Base-by-base conservation (phyloP, 116 monocot species). In the Iris pallida region DNA sequence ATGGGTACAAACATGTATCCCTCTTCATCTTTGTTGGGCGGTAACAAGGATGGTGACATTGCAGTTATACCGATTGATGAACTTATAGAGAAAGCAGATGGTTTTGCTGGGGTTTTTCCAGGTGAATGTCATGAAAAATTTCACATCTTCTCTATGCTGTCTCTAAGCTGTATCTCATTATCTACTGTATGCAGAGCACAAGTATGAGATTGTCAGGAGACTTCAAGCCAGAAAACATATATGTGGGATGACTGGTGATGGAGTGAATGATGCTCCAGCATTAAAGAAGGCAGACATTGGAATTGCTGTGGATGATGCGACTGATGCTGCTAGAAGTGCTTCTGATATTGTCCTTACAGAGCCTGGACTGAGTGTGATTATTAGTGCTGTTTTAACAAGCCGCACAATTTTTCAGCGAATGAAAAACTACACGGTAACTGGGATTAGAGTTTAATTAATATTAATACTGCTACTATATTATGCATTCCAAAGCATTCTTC, bases 261-360 rank as follows among this genome's bases (percentile, higher is more conserved):
- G 61, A 16, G 61, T 61, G 30, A 42, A 61, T 40, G 61, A 61
- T 42, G 61, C 42, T 9, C 61, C 61, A 40, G 61, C 61, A 42
- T 62, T 76, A 15, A 76, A 76, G 45, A 76, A 76, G 69, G 76
- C 76, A 13, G 76, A 76, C 59, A 76, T 41, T 61, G 61, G 61
- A 2, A 61, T 61, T 30, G 61, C 61, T 12, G 61, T 61, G 6
- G 42, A 11, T 12, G 61, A 41, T 42, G 61, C 61, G 13, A 61
- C 61, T 40, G 41, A 61, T 40, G 61, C 61, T 12, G 61, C 61
- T 2, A 20, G 42, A 8, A 61, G 61, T 40, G 61, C 61, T 13
- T 61, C 61, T 8, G 42, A 61, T 40, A 42, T 61, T 41, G 42
- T 61, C 4, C 42, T 61, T 12, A 61, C 61, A 20, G 61, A 61